phyloP scores from a whole-genome alignment of 352 stramenopile species.

The Globisporangium takayamanum region DNA sequence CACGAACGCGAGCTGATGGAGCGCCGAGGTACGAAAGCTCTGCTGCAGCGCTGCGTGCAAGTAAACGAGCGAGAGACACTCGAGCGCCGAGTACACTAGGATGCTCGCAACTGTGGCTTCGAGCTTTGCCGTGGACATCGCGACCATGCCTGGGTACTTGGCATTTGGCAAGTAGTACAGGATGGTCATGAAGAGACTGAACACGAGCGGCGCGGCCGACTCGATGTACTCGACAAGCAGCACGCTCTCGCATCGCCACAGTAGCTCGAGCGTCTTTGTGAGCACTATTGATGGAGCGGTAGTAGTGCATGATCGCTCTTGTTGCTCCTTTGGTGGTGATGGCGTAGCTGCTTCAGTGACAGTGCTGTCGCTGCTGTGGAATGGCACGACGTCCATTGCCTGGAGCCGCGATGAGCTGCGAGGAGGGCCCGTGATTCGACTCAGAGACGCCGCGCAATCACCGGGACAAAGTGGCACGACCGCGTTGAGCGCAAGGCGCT shows the following conservation, averaged over 20 bases:
- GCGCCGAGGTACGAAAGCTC: constrained; percentile 18
- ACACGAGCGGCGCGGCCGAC: constrained; percentile 22
- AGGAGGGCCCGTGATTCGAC: too few relatives aligned
- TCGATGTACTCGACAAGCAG: constrained; percentile 32
- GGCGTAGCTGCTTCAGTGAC: too few relatives aligned
- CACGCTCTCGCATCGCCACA: constrained; percentile 30
- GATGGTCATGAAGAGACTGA: constrained; percentile 18
- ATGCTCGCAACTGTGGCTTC: constrained; percentile 2
- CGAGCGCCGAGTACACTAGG: constrained; percentile 20
- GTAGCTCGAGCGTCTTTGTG: constrained; percentile 19
- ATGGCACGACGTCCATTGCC: too few relatives aligned
- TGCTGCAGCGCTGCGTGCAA: constrained; percentile 12
- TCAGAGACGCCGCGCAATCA: too few relatives aligned
- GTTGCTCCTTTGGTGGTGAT: constrained; percentile 5
- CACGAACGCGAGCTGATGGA: constrained; percentile 35
- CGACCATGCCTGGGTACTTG: constrained; percentile 8
- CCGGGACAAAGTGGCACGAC: too few relatives aligned
- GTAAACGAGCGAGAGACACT: constrained; percentile 16
- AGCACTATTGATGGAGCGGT: constrained; percentile 13
- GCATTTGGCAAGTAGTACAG: constrained; percentile 22
- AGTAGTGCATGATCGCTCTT: not conserved
- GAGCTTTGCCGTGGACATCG: constrained; percentile 10
- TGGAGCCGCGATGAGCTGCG: too few relatives aligned
- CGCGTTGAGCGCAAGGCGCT: not conserved
- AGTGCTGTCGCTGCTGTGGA: too few relatives aligned